Base-by-base conservation (phyloP, 2,329 filamentous ascomycete species). In the Penicillium sp. region DNA sequence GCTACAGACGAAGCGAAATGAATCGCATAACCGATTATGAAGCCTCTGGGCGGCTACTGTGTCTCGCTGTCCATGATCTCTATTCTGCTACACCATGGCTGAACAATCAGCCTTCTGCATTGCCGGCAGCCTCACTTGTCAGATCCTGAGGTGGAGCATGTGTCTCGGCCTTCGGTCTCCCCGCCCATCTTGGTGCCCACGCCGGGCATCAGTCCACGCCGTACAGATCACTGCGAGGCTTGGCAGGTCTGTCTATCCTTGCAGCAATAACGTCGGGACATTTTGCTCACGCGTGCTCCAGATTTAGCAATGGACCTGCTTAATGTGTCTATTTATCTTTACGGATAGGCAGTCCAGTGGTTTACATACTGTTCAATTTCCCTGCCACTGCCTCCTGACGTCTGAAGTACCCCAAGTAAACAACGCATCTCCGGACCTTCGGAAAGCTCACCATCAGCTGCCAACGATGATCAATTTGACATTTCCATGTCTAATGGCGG, bases 1-100 rank as follows among this genome's bases (percentile, higher is more conserved):
- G 57, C 60, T 28, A 57, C 63, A 21, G 72, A 75, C 36, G 73
- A 75, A 50, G 60, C 65, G 25, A 75, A 75, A 73, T 75, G 71
- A 64, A 43, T n/a, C 35, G 23, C 36, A 34, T 36, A 40, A 34
- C 21, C 36, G 26, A 38, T 39, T 29, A 47, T 37, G 11, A 23
- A 34, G 25, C 34, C 20, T 16, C 21, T 27, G 35, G 37, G 7
- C 32, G 20, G 14, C 39, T 15, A 7, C 28, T 14, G 4, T 31
- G 14, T 8, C 16, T 31, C 10, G 7, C 17, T 7, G 11, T 23
- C 7, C 7, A 23, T 23, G 21, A 7, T 7, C 21, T 7, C 11
- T 11, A 11, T 11, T 11, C 11, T 23, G 21, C 21, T 23, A 23
- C 25, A 6, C 11, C 25, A 13, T 6, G 6, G 11, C 6, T 27